Conservation (phyloP, 768 basidiomycete species). For the Mycena capillaripes region DNA sequence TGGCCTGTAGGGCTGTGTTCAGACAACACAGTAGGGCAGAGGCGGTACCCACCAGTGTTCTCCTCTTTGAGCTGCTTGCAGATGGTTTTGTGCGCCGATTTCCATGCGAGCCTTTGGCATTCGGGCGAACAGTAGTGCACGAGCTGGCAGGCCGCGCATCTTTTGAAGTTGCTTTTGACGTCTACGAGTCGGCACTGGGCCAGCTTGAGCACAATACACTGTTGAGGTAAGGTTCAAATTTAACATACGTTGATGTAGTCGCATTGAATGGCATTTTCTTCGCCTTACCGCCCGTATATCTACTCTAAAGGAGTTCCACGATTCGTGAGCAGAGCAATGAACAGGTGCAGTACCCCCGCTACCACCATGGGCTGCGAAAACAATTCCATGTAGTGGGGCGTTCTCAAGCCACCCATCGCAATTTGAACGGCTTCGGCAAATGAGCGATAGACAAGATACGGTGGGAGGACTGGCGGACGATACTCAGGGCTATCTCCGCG, state of each 20-base stretch:
- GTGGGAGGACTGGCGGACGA: slow-evolving; percentile 47
- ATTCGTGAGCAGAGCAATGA: slow-evolving; percentile 28
- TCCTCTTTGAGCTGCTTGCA: slow-evolving; percentile 41
- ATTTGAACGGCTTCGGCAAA: slow-evolving; percentile 48
- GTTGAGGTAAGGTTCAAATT: no score
- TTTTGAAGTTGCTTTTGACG: slow-evolving; percentile 47
- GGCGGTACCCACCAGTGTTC: no score
- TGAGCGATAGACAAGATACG: slow-evolving; percentile 55
- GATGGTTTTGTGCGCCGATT: slow-evolving; percentile 48
- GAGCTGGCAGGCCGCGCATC: slow-evolving; percentile 48
- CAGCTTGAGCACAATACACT: no score
- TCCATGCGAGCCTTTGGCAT: slow-evolving; percentile 53
- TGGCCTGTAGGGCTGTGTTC: no score
- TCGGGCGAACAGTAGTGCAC: slow-evolving; percentile 55
- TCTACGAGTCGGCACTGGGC: slow-evolving; percentile 51
- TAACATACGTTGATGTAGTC: slow-evolving; percentile 49
- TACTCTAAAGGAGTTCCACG: not conserved
- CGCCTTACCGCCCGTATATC: slow-evolving; percentile 14
- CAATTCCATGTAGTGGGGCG: slow-evolving; percentile 37
- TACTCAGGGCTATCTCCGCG: slow-evolving; percentile 40
- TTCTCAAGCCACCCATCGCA: slow-evolving; percentile 40
- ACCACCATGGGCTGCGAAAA: slow-evolving; percentile 40
- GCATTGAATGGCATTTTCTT: slow-evolving; percentile 38
- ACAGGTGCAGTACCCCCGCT: slow-evolving; percentile 39
- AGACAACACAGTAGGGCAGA: no score